Evolutionary conservation across 1,284 basidiomycete species (phyloP).

Genomic region (Malassezia vespertilionis): DNA sequence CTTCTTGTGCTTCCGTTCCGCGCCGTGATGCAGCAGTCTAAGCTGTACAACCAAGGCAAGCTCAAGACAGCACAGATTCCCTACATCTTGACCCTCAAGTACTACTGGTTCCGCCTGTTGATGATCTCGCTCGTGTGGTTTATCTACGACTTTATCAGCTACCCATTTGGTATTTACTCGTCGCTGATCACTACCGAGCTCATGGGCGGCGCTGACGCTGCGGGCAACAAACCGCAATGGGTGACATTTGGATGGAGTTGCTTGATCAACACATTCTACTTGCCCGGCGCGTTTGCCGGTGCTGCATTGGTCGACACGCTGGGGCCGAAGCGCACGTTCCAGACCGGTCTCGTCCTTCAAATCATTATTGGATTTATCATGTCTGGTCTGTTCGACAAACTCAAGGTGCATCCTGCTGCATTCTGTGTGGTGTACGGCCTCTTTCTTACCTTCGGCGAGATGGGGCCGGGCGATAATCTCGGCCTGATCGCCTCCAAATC

Average conservation of each 20-base stretch:
- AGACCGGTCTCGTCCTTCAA: conserved; percentile 32
- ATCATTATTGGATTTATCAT: conserved; percentile 54
- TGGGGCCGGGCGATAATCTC: conserved; percentile 51
- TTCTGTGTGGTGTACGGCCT: conserved; percentile 66
- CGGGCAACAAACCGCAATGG: background rate
- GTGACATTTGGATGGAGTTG: conserved; percentile 43
- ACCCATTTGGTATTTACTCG: conserved; percentile 59
- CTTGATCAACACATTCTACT: conserved; percentile 51
- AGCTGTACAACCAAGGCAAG: conserved; percentile 56
- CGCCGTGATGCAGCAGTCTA: conserved; percentile 68
- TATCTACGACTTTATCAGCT: conserved; percentile 29
- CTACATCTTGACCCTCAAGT: conserved; percentile 65
- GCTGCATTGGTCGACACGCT: conserved; percentile 58
- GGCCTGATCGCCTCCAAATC: conserved; percentile 36
- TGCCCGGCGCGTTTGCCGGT: conserved; percentile 61
- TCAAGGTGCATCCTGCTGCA: conserved; percentile 34
- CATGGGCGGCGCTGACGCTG: conserved; percentile 44
- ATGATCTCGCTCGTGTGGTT: conserved; percentile 64
- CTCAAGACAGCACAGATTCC: conserved; percentile 64
- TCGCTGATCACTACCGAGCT: conserved; percentile 64
- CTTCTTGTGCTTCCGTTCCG: conserved; percentile 74
- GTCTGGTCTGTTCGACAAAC: conserved; percentile 28
- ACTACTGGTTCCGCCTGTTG: conserved; percentile 63
- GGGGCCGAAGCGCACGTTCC: conserved; percentile 40
- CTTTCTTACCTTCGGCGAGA: conserved; percentile 73